Percentiles rank a stretch among this genome's conserved stretches.
Conservation (phyloP, 352 stramenopile species). For the Thraustochytrium sp. region DNA sequence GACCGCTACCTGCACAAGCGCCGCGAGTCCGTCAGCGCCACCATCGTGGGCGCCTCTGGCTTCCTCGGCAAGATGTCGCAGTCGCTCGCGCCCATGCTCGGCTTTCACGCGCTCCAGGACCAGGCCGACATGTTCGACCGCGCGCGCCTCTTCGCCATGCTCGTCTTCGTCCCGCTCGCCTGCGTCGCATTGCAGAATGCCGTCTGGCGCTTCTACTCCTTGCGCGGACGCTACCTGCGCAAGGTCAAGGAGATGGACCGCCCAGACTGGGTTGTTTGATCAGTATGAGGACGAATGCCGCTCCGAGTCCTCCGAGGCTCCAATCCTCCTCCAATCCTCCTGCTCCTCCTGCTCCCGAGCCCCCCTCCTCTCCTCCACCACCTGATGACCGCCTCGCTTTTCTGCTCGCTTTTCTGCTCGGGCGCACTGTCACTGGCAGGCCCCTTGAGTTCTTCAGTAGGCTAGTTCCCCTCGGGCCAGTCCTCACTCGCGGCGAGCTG, state of each 20-base stretch:
- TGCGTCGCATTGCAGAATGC: constrained; percentile 21
- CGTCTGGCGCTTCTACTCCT: not conserved
- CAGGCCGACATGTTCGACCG: not conserved
- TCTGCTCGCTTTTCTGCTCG: too few species aligned
- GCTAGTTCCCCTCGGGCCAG: too few species aligned
- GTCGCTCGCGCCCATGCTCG: constrained; percentile 45
- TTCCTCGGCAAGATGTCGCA: constrained; percentile 40
- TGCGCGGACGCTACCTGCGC: not conserved
- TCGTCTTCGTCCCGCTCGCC: constrained; percentile 10
- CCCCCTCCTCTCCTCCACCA: too few species aligned
- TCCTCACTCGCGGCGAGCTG: too few species aligned
- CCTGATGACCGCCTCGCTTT: too few species aligned
- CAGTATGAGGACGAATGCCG: too few species aligned
- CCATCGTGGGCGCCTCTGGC: constrained; percentile 23
- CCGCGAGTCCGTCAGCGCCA: not conserved
- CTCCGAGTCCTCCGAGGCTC: too few species aligned
- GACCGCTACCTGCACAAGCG: constrained; percentile 9
- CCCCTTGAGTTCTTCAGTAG: too few species aligned
- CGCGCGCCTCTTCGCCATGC: not conserved
- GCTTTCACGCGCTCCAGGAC: not conserved
- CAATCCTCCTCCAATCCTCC: too few species aligned
- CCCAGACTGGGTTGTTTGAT: too few species aligned
- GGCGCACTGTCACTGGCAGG: too few species aligned
- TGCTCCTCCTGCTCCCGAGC: too few species aligned
- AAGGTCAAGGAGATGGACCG: constrained; percentile 20